Conservation (phyloP, 2,329 filamentous ascomycete genomes). For the Didymella lethalis region DNA sequence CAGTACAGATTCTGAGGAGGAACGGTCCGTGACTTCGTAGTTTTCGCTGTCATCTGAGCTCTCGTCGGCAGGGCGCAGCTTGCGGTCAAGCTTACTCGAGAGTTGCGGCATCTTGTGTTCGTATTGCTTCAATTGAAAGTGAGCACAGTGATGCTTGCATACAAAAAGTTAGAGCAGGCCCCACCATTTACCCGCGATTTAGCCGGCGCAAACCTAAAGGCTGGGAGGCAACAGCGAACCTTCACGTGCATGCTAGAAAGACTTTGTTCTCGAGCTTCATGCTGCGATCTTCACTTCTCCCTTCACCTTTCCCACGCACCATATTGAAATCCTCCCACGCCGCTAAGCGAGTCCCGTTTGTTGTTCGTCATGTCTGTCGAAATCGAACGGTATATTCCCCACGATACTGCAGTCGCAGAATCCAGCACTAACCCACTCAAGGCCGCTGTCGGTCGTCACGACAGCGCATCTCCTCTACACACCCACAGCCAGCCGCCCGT, state of each 20-base stretch:
- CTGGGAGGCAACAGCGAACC: slow-evolving; percentile 18
- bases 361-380: slow-evolving; percentile 37
- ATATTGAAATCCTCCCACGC: slow-evolving; percentile 9
- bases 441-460: slow-evolving; percentile 33
- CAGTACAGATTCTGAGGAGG: slow-evolving; percentile 52
- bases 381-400: slow-evolving; percentile 40
- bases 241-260: slow-evolving; percentile 16
- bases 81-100: slow-evolving; percentile 47
- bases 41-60: slow-evolving; percentile 50
- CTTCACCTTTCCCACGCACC: slow-evolving; percentile 10
- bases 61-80: slow-evolving; percentile 47
- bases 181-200: slow-evolving; percentile 6
- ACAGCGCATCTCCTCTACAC: slow-evolving; percentile 25
- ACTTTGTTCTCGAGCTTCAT: slow-evolving; percentile 15
- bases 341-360: slow-evolving; percentile 28
- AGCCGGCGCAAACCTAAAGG: slow-evolving; percentile 20
- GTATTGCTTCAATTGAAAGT: background rate
- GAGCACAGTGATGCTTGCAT: background rate
- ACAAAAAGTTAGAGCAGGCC: slow-evolving; percentile 21
- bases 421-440: slow-evolving; percentile 38
- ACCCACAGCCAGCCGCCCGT: slow-evolving; percentile 16
- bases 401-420: slow-evolving; percentile 33
- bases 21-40: slow-evolving; percentile 52
- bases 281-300: slow-evolving; percentile 15
- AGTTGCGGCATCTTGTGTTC: slow-evolving; percentile 41